phyloP scores from a whole-genome alignment of 2,329 filamentous ascomycete genomes.

The Sporothrix sp. region DNA sequence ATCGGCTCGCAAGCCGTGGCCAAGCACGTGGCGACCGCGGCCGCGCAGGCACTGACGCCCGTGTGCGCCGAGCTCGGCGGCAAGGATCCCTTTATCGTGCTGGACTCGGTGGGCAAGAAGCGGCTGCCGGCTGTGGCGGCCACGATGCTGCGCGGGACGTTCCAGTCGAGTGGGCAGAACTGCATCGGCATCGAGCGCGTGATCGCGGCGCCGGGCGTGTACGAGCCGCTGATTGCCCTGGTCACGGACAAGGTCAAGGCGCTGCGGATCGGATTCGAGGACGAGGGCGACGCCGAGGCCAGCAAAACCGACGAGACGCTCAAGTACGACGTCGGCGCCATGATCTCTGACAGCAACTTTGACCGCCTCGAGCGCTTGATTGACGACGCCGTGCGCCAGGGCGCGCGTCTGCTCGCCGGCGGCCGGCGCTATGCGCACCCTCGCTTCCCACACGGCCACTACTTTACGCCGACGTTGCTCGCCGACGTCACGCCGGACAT shows the following conservation, averaged over 20 bases:
- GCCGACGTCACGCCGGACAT: conserved; percentile 81
- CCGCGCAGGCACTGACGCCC: conserved; percentile 77
- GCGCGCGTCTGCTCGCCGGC: conserved; percentile 73
- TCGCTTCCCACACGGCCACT: conserved; percentile 67
- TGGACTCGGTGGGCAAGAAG: conserved; percentile 57
- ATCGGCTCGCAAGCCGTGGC: conserved; percentile 85
- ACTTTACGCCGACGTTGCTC: conserved; percentile 84
- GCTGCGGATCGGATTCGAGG: conserved; percentile 60
- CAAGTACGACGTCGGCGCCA: conserved; percentile 73
- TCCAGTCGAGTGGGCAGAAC: conserved; percentile 93
- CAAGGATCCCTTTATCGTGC: conserved; percentile 84
- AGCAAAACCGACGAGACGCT: not conserved
- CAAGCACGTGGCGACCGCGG: conserved; percentile 76
- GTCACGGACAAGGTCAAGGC: conserved; percentile 65
- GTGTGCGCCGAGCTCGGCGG: conserved; percentile 87
- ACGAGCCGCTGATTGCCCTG: conserved; percentile 59
- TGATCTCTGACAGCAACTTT: conserved; percentile 75
- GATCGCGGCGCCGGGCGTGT: conserved; percentile 67
- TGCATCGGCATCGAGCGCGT: conserved; percentile 96
- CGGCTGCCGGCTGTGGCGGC: conserved; percentile 66
- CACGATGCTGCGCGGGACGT: conserved; percentile 82
- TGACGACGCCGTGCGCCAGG: conserved; percentile 62
- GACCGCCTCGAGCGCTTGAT: conserved; percentile 67
- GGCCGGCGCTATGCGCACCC: conserved; percentile 66
- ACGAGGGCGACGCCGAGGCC: not conserved